These are phyloP conservation scores for Aspergillus avenaceus DNA, from an alignment of 495 filamentous ascomycete genomes.

Conservation along the genomic window DNA sequence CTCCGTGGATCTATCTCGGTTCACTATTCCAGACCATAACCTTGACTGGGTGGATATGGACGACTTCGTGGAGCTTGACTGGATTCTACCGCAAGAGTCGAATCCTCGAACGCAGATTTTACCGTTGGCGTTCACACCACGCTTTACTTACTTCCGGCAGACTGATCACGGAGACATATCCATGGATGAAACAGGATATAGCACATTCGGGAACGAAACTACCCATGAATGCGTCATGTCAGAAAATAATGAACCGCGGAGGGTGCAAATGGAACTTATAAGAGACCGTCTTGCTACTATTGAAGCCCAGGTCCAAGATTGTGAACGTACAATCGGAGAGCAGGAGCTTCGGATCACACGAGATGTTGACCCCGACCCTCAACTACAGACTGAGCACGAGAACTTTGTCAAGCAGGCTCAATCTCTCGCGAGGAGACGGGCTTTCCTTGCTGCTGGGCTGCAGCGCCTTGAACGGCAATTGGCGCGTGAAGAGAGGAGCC, in stretches of 20 bases:
- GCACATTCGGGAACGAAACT: slow-evolving; percentile 84
- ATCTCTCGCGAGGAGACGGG: slow-evolving; percentile 66
- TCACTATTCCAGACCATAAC: slow-evolving; percentile 92
- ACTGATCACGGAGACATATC: slow-evolving; percentile 80
- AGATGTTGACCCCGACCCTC: slow-evolving; percentile 48
- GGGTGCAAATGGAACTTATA: slow-evolving; percentile 83
- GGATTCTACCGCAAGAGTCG: slow-evolving; percentile 85
- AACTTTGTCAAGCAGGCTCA: slow-evolving; percentile 64
- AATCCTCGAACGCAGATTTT: slow-evolving; percentile 92
- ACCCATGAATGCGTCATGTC: slow-evolving; percentile 96
- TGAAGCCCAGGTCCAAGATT: slow-evolving; percentile 68
- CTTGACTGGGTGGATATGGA: slow-evolving; percentile 98
- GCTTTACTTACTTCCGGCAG: slow-evolving; percentile 95
- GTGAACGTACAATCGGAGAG: slow-evolving; percentile 61
- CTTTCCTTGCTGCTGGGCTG: slow-evolving; percentile 74
- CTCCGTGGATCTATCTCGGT: slow-evolving; percentile 73
- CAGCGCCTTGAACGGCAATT: slow-evolving; percentile 59
- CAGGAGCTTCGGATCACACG: slow-evolving; percentile 58
- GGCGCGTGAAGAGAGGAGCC: slow-evolving; percentile 29
- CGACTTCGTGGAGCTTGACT: slow-evolving; percentile 96
- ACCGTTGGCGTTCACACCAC: slow-evolving; percentile 84
- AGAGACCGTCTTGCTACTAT: slow-evolving; percentile 74
- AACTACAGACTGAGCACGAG: slow-evolving; percentile 59
- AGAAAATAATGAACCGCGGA: slow-evolving; percentile 83
- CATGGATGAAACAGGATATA: slow-evolving; percentile 66